Evolutionary conservation across 495 filamentous ascomycete genomes (phyloP).

Genomic region (Penicillium bialowiezense): DNA sequence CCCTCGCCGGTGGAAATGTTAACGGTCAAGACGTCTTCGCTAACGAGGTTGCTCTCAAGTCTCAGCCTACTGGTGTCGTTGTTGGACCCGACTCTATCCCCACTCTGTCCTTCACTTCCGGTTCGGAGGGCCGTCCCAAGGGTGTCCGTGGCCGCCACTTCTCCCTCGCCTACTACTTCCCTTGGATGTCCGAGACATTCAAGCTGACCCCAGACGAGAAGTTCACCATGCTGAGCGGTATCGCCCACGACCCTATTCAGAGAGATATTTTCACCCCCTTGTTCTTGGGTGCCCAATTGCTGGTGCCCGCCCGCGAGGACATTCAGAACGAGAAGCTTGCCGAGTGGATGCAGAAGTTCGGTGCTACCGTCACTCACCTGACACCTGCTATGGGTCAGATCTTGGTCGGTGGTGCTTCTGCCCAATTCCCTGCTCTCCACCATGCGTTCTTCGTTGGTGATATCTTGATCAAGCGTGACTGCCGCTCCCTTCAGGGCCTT

Average conservation of each 20-base stretch:
- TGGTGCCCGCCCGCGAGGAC: slow-evolving; percentile 79
- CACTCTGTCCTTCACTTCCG: slow-evolving; percentile 82
- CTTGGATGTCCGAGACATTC: slow-evolving; percentile 89
- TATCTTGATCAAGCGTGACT: slow-evolving; percentile 83
- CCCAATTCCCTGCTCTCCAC: slow-evolving; percentile 72
- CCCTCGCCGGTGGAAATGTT: slow-evolving; percentile 62
- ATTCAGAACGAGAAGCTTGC: slow-evolving; percentile 87
- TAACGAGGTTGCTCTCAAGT: slow-evolving; percentile 48
- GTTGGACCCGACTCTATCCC: slow-evolving; percentile 90
- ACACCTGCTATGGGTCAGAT: slow-evolving; percentile 97
- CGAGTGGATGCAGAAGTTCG: slow-evolving; percentile 83
- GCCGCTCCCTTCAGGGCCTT: slow-evolving; percentile 70
- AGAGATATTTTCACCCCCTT: slow-evolving; percentile 92
- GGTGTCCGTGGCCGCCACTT: slow-evolving; percentile 89
- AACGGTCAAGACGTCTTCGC: slow-evolving; percentile 66
- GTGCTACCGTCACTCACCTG: slow-evolving; percentile 82
- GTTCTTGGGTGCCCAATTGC: slow-evolving; percentile 77
- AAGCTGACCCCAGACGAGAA: slow-evolving; percentile 67
- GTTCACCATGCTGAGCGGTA: slow-evolving; percentile 84
- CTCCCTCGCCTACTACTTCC: slow-evolving; percentile 80
- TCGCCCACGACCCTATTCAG: slow-evolving; percentile 87
- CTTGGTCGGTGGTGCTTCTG: slow-evolving; percentile 77
- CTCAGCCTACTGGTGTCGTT: slow-evolving; percentile 62
- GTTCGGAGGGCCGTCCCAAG: slow-evolving; percentile 81
- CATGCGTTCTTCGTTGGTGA: slow-evolving; percentile 94